Evolutionary conservation across 345 rosid species (phyloP).

Genomic region (Toxicodendron radicans): DNA sequence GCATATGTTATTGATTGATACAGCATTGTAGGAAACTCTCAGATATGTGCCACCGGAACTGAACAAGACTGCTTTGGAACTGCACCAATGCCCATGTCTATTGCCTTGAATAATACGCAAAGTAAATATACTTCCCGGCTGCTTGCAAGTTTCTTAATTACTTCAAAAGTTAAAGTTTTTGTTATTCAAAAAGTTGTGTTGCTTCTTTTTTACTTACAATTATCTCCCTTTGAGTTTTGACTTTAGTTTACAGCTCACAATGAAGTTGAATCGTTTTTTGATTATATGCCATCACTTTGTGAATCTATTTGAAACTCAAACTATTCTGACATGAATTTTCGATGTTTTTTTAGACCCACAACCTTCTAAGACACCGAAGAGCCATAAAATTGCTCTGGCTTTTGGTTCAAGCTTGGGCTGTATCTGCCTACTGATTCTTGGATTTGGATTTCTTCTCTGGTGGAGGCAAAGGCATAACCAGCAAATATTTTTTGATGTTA

Average conservation of each 20-base stretch:
- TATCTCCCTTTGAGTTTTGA: constrained; percentile 9
- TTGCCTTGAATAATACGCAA: constrained; percentile 48
- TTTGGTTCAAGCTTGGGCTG: constrained; percentile 67
- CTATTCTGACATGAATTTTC: constrained; percentile 22
- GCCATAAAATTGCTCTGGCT: constrained; percentile 67
- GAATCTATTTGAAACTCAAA: not conserved
- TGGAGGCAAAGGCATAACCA: constrained; percentile 77
- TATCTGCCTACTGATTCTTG: constrained; percentile 58
- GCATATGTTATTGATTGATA: constrained; percentile 7
- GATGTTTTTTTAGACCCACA: constrained; percentile 42
- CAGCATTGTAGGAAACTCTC: constrained; percentile 84
- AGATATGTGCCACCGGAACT: constrained; percentile 62
- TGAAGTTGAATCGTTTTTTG: not conserved
- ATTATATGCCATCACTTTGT: not conserved
- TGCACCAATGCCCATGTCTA: constrained; percentile 46
- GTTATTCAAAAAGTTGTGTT: not conserved
- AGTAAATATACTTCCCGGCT: constrained; percentile 38
- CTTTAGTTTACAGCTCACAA: not conserved
- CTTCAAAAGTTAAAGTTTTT: constrained; percentile 14
- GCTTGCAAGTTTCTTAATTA: constrained; percentile 10
- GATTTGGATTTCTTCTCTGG: constrained; percentile 73
- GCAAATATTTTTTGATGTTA: constrained; percentile 86
- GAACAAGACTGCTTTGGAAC: constrained; percentile 67
- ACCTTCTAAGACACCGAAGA: constrained; percentile 44
- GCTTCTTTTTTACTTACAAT: constrained; percentile 1